Evolutionary conservation across 2,329 filamentous ascomycete genomes (phyloP).

Genomic region (Didymella pinodella): DNA sequence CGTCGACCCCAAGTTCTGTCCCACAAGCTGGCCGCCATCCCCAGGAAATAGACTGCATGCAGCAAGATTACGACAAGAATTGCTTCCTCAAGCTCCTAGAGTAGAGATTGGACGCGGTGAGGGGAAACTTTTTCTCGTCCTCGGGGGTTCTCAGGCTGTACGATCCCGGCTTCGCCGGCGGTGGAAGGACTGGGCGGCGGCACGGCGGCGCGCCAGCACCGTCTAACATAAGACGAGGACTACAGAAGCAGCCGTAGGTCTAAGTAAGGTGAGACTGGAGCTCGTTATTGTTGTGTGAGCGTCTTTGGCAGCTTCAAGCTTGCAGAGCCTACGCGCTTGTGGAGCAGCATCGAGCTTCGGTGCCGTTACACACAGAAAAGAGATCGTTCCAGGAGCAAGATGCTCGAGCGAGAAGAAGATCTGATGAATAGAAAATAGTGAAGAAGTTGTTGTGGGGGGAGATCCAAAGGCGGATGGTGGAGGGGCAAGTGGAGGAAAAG

Average conservation of each 20-base stretch:
- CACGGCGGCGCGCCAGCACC: not conserved
- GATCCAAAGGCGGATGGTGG: not conserved
- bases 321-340: not conserved
- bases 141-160: not conserved
- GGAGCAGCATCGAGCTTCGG: not conserved
- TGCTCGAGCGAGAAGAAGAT: not conserved
- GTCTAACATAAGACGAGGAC: not conserved
- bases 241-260: not conserved
- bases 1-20: too few relatives aligned
- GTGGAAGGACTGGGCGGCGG: not conserved
- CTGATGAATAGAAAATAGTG: not conserved
- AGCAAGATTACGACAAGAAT: not conserved
- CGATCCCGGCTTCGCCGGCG: not conserved
- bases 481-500: not conserved
- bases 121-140: not conserved
- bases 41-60: not conserved
- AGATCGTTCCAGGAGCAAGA: not conserved
- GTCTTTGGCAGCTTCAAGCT: not conserved
- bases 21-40: conserved; percentile 4
- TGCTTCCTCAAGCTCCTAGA: not conserved
- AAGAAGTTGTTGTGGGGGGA: not conserved
- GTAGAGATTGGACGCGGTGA: not conserved
- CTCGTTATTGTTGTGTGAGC: not conserved
- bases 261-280: not conserved
- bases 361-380: too few relatives aligned